Base-by-base conservation (phyloP, 1,284 basidiomycete species). In the Leucoagaricus sp. region DNA sequence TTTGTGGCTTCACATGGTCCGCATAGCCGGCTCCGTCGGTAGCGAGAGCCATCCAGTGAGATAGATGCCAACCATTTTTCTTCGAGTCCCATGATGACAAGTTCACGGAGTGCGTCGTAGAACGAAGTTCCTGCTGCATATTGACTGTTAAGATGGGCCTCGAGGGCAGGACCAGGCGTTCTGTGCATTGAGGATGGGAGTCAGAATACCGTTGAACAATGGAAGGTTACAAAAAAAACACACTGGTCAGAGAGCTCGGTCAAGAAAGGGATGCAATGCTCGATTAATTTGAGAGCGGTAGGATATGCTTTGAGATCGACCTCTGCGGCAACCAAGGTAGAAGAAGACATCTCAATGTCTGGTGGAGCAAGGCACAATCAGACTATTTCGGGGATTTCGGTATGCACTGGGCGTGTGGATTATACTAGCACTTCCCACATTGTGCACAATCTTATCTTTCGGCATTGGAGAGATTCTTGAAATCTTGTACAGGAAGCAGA, bases 401-500 rank as follows among this genome's bases (percentile, higher is more conserved):
- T n/a, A n/a, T n/a, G n/a, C n/a, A n/a, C n/a, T n/a, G n/a, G n/a
- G n/a, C n/a, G n/a, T n/a, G n/a, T n/a, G n/a, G 12, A 12, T 33
- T 33, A 12, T 33, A 33, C 6, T n/a, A n/a, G n/a, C 12, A 12
- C 31, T 33, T 33, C 31, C 31, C 31, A 33, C 31, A 33, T 33
- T 33, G 12, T 33, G 31, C 12, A 33, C 31, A 12, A 33, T 7
- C 10, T 2, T 42, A 33, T 12, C 31, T 7, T 33, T 12, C 36
- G 13, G 15, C 17, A 4, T n/a, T 38, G 6, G 4, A 38, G 12
- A 15, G 36, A n/a, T n/a, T n/a, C 41, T 45, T 23, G 41, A 4
- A 15, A 36, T 26, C 7, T 21, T 38, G 41, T 38, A 53, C 15
- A 53, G 52, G 34, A 53, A 53, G 33, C 23, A 26, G 31, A 53